These are phyloP conservation scores for Saccharomycopsis microspora DNA, from an alignment of 805 yeast species.

Conservation along the genomic window DNA sequence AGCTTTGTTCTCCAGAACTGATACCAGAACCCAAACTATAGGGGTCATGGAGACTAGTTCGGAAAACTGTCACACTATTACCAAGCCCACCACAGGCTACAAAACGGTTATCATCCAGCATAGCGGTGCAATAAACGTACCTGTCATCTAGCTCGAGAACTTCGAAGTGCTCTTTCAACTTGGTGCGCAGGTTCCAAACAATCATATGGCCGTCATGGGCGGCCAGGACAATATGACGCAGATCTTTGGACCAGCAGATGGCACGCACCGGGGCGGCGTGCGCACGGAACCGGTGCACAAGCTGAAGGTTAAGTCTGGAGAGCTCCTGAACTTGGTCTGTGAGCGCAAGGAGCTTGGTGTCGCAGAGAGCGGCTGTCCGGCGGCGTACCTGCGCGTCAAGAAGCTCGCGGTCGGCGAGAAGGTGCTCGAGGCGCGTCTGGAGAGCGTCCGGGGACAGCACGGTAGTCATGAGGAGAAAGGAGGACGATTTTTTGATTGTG, in stretches of 20 bases:
- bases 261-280: constrained; percentile 68
- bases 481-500: no score
- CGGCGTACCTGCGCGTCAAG: constrained; percentile 8
- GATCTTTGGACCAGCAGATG: constrained; percentile 56
- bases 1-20: not conserved
- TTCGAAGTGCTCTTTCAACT: constrained; percentile 38
- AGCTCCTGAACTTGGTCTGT: constrained; percentile 1
- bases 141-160: constrained; percentile 47
- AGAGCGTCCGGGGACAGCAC: no score
- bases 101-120: constrained; percentile 50
- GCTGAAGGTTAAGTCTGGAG: constrained; percentile 3
- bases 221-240: constrained; percentile 52
- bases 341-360: constrained; percentile 2
- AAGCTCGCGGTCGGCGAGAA: not conserved
- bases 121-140: constrained; percentile 71
- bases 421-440: no score
- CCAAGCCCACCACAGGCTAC: constrained; percentile 80
- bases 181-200: constrained; percentile 72
- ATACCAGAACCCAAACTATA: not conserved
- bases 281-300: constrained; percentile 3
- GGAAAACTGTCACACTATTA: constrained; percentile 65
- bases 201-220: constrained; percentile 83
- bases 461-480: no score
- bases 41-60: constrained; percentile 16
- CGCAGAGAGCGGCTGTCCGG: constrained; percentile 5